Evolutionary conservation across 306 rosid genomes (phyloP), one percentile per base, ranked within the genome.

Genomic region (Vigna unguiculata): DNA sequence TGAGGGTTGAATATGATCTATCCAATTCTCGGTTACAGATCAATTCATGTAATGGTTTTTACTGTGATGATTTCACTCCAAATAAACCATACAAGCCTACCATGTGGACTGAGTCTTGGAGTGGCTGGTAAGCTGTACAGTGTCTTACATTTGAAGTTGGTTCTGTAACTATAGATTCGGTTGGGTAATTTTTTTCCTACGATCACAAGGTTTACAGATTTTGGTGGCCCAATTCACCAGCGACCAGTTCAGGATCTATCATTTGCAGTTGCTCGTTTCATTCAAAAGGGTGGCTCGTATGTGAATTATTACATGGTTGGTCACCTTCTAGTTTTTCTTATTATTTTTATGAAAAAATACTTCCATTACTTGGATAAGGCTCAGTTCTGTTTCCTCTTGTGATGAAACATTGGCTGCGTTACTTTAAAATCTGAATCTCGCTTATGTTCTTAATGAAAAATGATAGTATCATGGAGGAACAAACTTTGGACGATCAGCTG

Each of bases 41-140:
- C 60, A 95, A 95, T 84, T 15, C 99, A 30, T 92, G 96, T 59
- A 95, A 95, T 46, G 99, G 99, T 24, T 95, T 95, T 81, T 95
- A 95, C 84, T 91, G 97, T 48, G 96, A 95, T 69, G 82, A 71
- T 22, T 95, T 95, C 97, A 46, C 88, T 65, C 99, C 99, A 52
- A 95, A 95, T 84, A 92, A 90, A 83, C 97, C 93, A 41, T 88
- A 89, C 90, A 95, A 95, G 86, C 99, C 99, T 75, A 88, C 62
- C 47, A 21, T 95, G 81, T 95, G 99, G 99, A 95, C 99, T 0
- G 99, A 95, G 82, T 89, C 97, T 75, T 95, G 99, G 99, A 95
- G 92, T 87, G 99, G 99, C 87, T 95, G 99, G 99, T 95, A 82
- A 82, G 76, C 66, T 68, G 72, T 68, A 19, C 28, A 17, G 43